These are phyloP conservation scores for Aspergillus uvarum DNA, from an alignment of 2,329 filamentous ascomycete species.

Conservation along the genomic window DNA sequence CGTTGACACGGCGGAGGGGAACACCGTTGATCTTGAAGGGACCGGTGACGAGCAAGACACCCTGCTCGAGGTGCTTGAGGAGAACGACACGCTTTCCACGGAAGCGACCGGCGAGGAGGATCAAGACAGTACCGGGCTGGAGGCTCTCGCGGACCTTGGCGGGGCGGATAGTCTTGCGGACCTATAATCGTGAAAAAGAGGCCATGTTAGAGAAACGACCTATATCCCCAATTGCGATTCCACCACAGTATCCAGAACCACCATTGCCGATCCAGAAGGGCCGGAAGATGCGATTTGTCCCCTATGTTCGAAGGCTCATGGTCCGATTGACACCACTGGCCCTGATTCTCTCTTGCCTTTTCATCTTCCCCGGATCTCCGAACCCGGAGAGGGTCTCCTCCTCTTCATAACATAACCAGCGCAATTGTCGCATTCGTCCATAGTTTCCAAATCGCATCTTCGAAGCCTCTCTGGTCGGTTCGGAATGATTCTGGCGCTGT, in stretches of 20 bases:
- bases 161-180: conserved; percentile 89
- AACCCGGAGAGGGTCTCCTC: conserved; percentile 12
- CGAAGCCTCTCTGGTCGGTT: conserved; percentile 14
- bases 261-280: conserved; percentile 1
- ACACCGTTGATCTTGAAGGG: conserved; percentile 99
- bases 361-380: neutral
- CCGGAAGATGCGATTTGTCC: conserved; percentile 23
- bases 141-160: conserved; percentile 86
- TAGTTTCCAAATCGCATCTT: conserved; percentile 27
- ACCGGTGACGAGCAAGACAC: conserved; percentile 97
- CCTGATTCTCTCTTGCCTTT: conserved; percentile 10
- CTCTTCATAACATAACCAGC: conserved; percentile 20
- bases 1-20: conserved; percentile 74
- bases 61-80: conserved; percentile 95
- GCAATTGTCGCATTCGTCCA: conserved; percentile 33
- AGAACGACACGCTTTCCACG: conserved; percentile 99
- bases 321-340: conserved; percentile 22
- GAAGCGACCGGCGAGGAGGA: conserved; percentile 99
- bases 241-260: neutral
- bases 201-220: conserved; percentile 26
- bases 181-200: conserved; percentile 54
- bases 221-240: conserved; percentile 4
- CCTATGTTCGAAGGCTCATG: conserved; percentile 19
- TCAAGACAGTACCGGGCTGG: conserved; percentile 92
- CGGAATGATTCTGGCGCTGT: conserved; percentile 12